Evolutionary conservation across 140 eudicot genomes (phyloP).

Genomic region (Stevia rebaudiana): DNA sequence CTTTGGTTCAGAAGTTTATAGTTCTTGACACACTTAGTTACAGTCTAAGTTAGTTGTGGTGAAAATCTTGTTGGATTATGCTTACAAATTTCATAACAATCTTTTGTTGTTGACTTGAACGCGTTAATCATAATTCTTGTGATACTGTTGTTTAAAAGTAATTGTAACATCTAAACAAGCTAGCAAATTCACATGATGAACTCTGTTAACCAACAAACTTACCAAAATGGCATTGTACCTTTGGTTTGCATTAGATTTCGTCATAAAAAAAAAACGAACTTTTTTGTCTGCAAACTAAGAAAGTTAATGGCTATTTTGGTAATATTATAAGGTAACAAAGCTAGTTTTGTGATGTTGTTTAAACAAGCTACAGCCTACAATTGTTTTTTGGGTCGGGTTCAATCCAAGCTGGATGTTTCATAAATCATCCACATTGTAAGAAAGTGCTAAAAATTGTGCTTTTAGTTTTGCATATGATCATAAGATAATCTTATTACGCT

Average conservation of each 20-base stretch:
- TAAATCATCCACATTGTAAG: neutral
- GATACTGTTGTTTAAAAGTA: neutral
- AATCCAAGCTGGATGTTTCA: neutral
- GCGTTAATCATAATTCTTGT: neutral
- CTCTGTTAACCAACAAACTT: neutral
- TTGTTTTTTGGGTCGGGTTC: neutral
- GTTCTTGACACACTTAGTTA: neutral
- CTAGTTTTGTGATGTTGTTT: neutral
- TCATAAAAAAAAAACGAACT: no score
- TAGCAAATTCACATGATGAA: neutral
- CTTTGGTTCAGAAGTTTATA: neutral
- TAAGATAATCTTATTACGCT: neutral
- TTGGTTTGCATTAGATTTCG: no score
- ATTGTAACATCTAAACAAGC: neutral
- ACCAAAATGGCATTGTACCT: neutral
- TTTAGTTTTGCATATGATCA: neutral
- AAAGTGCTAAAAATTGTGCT: neutral
- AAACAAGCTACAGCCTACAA: neutral
- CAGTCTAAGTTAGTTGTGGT: slow-evolving; percentile 3
- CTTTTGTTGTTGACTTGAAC: neutral
- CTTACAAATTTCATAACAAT: neutral
- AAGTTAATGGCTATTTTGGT: neutral
- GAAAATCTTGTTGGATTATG: neutral
- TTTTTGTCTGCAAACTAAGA: neutral
- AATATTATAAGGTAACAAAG: neutral